These are phyloP conservation scores for Teratosphaeria viscida DNA, from an alignment of 2,329 filamentous ascomycete genomes.

Conservation along the genomic window DNA sequence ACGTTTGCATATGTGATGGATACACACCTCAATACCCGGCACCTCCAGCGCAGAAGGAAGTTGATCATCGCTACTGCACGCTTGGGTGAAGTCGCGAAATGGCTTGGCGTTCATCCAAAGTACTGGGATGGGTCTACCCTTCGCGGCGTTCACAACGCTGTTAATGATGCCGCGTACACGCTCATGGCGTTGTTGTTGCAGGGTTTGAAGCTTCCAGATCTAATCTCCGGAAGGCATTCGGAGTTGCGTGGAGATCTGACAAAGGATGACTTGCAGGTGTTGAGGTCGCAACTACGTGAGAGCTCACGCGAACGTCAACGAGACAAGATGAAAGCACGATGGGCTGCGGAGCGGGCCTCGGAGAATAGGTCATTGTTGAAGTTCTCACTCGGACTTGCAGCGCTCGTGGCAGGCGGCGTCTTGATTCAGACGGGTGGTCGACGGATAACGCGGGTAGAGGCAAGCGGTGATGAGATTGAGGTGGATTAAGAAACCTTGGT, in stretches of 20 bases:
- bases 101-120: neutral
- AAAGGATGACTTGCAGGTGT: neutral
- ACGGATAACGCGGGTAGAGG: neutral
- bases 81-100: neutral
- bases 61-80: neutral
- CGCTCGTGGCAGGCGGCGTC: neutral
- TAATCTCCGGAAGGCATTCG: neutral
- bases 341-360: neutral
- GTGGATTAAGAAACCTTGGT: neutral
- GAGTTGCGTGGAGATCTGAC: neutral
- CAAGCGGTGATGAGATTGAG: neutral
- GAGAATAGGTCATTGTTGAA: neutral
- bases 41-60: neutral
- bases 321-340: neutral
- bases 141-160: constrained; percentile 34
- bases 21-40: neutral
- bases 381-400: neutral
- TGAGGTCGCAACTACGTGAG: neutral
- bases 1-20: constrained; percentile 48
- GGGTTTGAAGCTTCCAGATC: constrained; percentile 9
- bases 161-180: constrained; percentile 24
- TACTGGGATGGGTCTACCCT: neutral
- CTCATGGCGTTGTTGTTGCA: constrained; percentile 18
- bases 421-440: neutral
- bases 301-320: too few relatives aligned